Evolutionary conservation across 148 eudicot species (phyloP).

Genomic region (Fagopyrum tataricum): DNA sequence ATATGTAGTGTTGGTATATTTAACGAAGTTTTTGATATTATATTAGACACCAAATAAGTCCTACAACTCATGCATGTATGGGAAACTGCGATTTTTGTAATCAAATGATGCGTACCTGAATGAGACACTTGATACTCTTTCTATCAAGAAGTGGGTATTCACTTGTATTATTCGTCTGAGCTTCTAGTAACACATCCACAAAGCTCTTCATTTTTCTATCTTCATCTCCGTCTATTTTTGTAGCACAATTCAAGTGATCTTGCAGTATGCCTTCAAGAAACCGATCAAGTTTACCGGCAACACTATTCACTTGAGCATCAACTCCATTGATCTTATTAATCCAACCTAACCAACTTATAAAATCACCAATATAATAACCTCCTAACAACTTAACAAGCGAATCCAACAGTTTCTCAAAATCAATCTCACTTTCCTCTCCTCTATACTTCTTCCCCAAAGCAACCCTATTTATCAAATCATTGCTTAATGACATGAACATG

Average conservation of each 20-base stretch:
- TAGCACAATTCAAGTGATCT: background rate
- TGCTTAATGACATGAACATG: background rate
- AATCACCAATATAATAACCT: constrained; percentile 15
- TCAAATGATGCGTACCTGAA: constrained; percentile 10
- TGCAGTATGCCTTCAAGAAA: constrained; percentile 9
- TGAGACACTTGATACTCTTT: constrained; percentile 16
- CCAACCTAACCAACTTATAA: constrained; percentile 16
- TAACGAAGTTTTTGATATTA: no score
- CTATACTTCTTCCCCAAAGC: constrained; percentile 21
- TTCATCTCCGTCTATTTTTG: background rate
- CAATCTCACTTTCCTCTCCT: background rate
- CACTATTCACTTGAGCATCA: constrained; percentile 4
- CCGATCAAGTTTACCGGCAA: background rate
- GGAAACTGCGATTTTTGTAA: no score
- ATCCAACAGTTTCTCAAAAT: constrained; percentile 1
- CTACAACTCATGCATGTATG: no score
- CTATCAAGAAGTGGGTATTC: background rate
- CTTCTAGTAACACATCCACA: constrained; percentile 17
- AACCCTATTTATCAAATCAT: constrained; percentile 17
- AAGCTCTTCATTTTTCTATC: constrained; percentile 4
- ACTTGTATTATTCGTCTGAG: background rate
- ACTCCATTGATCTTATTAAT: constrained; percentile 17
- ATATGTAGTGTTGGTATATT: no score
- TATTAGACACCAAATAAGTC: no score
- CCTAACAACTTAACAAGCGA: constrained; percentile 3